Conservation (phyloP, 2,329 filamentous ascomycete genomes). For the Leptographium galeiforme region DNA sequence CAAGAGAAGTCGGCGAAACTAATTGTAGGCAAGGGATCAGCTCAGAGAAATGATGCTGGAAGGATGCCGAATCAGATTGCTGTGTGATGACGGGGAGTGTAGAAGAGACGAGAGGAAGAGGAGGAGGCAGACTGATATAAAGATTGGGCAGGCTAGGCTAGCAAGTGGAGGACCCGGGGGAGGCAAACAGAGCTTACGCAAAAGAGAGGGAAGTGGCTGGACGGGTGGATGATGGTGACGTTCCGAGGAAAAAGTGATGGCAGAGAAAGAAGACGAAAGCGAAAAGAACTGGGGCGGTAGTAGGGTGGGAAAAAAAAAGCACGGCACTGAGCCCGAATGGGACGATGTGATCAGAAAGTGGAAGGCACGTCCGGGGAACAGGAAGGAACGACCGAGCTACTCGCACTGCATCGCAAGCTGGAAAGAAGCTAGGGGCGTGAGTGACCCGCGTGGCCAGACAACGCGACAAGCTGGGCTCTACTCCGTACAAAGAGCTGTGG, state of each 20-base stretch:
- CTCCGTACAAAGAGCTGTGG: no score
- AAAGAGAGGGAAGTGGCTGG: constrained; percentile 2
- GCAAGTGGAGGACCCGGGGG: not conserved
- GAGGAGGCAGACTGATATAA: not conserved
- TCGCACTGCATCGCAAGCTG: not conserved
- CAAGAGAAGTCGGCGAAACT: not conserved
- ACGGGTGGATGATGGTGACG: not conserved
- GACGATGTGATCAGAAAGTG: not conserved
- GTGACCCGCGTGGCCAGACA: no score
- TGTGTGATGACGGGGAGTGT: not conserved
- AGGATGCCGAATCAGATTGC: not conserved
- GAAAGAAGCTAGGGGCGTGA: not conserved
- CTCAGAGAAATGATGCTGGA: not conserved
- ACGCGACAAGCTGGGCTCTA: no score
- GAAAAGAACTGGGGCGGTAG: not conserved
- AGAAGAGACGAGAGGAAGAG: not conserved
- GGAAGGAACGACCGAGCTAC: not conserved
- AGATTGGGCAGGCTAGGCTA: not conserved
- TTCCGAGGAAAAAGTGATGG: not conserved
- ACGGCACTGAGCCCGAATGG: not conserved
- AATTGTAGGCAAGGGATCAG: not conserved
- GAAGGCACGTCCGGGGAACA: not conserved
- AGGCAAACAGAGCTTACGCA: constrained; percentile 7
- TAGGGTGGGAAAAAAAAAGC: not conserved
- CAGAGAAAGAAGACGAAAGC: not conserved